Evolutionary conservation across 108 stramenopile species (phyloP), one percentile per base, ranked within the genome.

Genomic region (Chaetoceros tenuissimus): DNA sequence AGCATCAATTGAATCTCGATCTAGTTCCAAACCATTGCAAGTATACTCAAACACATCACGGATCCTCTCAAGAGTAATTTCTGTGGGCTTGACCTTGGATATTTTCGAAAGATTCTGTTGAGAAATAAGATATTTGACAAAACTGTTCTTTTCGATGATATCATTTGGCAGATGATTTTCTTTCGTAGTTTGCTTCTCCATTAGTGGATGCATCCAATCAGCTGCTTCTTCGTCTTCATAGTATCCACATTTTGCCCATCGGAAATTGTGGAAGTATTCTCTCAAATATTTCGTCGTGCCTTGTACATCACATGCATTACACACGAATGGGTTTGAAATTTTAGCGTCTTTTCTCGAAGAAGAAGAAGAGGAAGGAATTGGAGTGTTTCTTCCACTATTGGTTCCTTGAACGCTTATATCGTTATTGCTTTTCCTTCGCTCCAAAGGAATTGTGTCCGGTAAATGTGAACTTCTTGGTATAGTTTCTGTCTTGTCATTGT

Each of bases 241-340:
- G 56, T 68, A 72, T 24, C 31, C 13, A 29, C 68, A 63, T 31
- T 72, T 72, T 62, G 63, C 48, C 24, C 57, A 53, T 47, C 63
- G 66, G 58, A 68, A 72, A 22, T 51, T 19, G 28, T 72, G 66
- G 53, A 72, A 72, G 61, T 72, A 72, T 27, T 67, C 66, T 2
- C 57, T 21, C 49, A 72, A 61, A 28, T 72, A 72, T 40, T 66
- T 60, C 45, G 66, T 63, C 18, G 65, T 53, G 16, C 71, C 71
- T 31, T 72, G 66, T 24, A 72, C 66, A 68, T 72, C 71, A 45
- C 71, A 72, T 26, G 29, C 53, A 21, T 60, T 56, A 48, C 71
- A 72, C 5, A 72, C 34, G 20, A 72, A 72, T 27, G 66, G 34
- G 13, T 40, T 40, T 40, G 5, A 13, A 13, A 13, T 5, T 13